phyloP scores from a whole-genome alignment of 2,329 filamentous ascomycete species.

The Colletotrichum spinosum region DNA sequence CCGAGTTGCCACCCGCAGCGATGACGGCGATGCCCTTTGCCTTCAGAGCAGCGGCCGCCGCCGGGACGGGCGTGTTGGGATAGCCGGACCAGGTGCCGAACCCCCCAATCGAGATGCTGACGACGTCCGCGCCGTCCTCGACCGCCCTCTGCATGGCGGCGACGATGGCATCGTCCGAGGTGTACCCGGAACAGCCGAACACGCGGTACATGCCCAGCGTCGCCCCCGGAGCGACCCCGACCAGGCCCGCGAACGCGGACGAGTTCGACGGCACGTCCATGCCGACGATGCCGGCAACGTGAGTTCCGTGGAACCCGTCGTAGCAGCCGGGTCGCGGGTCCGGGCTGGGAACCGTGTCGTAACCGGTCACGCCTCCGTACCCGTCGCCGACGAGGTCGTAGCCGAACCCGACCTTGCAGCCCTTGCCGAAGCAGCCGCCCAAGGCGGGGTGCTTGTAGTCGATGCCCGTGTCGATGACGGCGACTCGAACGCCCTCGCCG shows the following conservation, averaged over 20 bases:
- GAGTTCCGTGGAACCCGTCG: slow-evolving; percentile 44
- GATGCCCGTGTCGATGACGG: slow-evolving; percentile 51
- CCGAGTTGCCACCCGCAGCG: slow-evolving; percentile 63
- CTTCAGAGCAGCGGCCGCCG: slow-evolving; percentile 62
- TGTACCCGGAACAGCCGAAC: slow-evolving; percentile 37
- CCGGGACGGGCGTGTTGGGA: slow-evolving; percentile 42
- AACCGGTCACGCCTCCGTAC: background rate
- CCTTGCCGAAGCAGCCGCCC: slow-evolving; percentile 63
- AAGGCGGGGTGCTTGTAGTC: slow-evolving; percentile 64
- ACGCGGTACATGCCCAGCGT: slow-evolving; percentile 41
- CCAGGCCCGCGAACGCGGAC: slow-evolving; percentile 31
- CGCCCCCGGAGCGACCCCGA: slow-evolving; percentile 42
- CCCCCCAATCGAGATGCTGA: slow-evolving; percentile 43
- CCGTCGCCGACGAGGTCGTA: slow-evolving; percentile 28
- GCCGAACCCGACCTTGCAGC: slow-evolving; percentile 59
- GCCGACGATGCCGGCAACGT: slow-evolving; percentile 40
- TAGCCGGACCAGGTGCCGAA: slow-evolving; percentile 22
- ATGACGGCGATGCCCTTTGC: slow-evolving; percentile 64
- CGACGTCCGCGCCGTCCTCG: slow-evolving; percentile 43
- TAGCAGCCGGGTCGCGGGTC: slow-evolving; percentile 40
- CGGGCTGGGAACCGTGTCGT: slow-evolving; percentile 26
- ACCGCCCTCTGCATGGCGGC: slow-evolving; percentile 42
- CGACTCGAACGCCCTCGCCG: slow-evolving; percentile 18
- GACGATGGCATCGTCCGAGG: slow-evolving; percentile 41
- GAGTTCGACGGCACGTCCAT: slow-evolving; percentile 20